These are phyloP conservation scores for Lactarius sp. DNA, from an alignment of 768 basidiomycete species.

Conservation along the genomic window DNA sequence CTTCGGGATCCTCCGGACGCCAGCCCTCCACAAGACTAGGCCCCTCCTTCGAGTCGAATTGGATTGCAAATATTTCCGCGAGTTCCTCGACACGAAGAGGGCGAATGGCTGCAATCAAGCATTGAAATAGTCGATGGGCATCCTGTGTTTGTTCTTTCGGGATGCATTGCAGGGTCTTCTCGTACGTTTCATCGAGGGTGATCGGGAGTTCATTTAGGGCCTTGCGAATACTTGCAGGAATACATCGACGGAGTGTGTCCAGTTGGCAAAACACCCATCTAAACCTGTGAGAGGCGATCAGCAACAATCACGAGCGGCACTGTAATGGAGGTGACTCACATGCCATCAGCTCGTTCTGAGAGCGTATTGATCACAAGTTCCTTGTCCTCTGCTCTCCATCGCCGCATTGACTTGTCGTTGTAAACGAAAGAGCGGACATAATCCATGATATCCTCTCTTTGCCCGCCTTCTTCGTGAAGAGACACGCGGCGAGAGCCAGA, in stretches of 20 bases:
- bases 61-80: neutral
- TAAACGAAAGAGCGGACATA: neutral
- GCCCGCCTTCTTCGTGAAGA: neutral
- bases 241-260: neutral
- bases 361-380: neutral
- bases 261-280: constrained; percentile 1
- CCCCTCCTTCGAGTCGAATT: neutral
- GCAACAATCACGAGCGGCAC: neutral
- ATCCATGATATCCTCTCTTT: neutral
- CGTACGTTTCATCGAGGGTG: neutral
- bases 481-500: neutral
- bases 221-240: neutral
- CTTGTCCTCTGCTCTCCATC: neutral
- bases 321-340: neutral
- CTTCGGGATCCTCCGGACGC: neutral
- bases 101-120: neutral
- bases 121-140: neutral
- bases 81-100: neutral
- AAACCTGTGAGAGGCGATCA: neutral
- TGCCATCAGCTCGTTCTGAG: neutral
- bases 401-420: neutral
- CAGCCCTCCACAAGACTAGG: neutral
- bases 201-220: neutral
- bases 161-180: neutral
- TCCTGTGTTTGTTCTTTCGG: too few relatives aligned